Percentiles rank a stretch among this genome's conserved stretches.
Evolutionary conservation across 192 early-diverging fungal species (phyloP).

Genomic region (Haplosporangium gracile): DNA sequence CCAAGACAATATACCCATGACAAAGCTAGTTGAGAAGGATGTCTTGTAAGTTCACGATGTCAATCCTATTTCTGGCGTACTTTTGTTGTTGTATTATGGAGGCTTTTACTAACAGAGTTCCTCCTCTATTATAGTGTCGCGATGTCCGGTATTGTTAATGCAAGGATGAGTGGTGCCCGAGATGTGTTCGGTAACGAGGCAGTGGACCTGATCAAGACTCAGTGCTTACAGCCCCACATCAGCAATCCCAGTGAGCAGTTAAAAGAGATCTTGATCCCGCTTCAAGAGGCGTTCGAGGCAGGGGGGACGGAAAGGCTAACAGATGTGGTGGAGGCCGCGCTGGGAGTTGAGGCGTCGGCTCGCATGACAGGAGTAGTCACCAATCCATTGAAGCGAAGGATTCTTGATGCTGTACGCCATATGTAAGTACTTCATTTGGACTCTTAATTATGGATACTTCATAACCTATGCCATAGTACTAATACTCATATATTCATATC

Average conservation of each 20-base stretch:
- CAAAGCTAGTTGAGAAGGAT: conserved; percentile 25
- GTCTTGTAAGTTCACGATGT: conserved; percentile 19
- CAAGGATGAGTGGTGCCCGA: conserved; percentile 25
- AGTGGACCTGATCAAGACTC: conserved; percentile 20
- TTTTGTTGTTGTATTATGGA: conserved; percentile 10
- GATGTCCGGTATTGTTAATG: conserved; percentile 27
- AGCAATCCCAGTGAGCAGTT: conserved; percentile 20
- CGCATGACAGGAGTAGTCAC: neutral
- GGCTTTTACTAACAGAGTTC: neutral
- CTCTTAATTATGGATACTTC: neutral
- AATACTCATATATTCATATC: conserved; percentile 12
- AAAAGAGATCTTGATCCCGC: conserved; percentile 6
- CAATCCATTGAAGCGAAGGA: conserved; percentile 13
- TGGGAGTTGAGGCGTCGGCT: conserved; percentile 23
- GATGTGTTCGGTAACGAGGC: conserved; percentile 21
- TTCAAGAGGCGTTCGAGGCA: conserved; percentile 22
- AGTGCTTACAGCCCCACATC: conserved; percentile 21
- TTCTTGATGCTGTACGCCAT: conserved; percentile 28
- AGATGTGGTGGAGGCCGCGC: conserved; percentile 17
- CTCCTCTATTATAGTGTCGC: conserved; percentile 19
- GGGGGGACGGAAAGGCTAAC: conserved; percentile 12
- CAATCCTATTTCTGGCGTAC: neutral
- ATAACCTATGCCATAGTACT: conserved; percentile 1
- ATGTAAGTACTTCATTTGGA: conserved; percentile 14
- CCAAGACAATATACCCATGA: conserved; percentile 10